phyloP scores from a whole-genome alignment of 2,329 filamentous ascomycete genomes.

The Epichloe baconii region DNA sequence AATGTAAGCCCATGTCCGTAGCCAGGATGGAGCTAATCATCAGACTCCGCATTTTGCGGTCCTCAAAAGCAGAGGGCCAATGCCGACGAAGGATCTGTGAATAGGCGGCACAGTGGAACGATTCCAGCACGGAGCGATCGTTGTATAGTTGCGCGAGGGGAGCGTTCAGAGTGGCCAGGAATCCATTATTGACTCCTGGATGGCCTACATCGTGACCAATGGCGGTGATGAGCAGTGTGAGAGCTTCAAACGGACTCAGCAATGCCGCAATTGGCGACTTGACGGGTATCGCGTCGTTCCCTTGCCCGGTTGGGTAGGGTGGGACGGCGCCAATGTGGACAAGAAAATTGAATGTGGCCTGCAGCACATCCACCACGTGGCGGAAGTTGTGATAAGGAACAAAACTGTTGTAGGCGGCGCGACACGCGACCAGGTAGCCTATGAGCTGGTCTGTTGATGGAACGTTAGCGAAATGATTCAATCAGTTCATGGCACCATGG shows the following conservation, averaged over 20 bases:
- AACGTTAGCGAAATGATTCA: conserved; percentile 24
- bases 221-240: conserved; percentile 85
- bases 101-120: conserved; percentile 93
- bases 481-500: background rate
- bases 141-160: conserved; percentile 93
- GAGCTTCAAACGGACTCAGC: conserved; percentile 73
- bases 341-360: conserved; percentile 85
- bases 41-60: conserved; percentile 67
- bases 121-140: conserved; percentile 89
- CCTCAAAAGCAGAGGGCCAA: conserved; percentile 74
- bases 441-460: conserved; percentile 56
- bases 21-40: conserved; percentile 98
- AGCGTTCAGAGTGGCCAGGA: conserved; percentile 81
- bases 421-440: conserved; percentile 75
- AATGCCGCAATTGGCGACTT: conserved; percentile 60
- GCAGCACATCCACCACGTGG: conserved; percentile 90
- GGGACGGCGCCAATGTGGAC: conserved; percentile 66
- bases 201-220: conserved; percentile 97
- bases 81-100: conserved; percentile 88
- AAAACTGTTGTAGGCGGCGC: conserved; percentile 90
- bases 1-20: conserved; percentile 95
- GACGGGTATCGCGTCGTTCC: conserved; percentile 17
- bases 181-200: conserved; percentile 95
- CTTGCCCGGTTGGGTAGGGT: conserved; percentile 39
- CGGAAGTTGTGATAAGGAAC: conserved; percentile 98